A percentile compares a stretch with the other conserved stretches of the same genome.
phyloP scores from a whole-genome alignment of 352 stramenopile genomes.

The Phytophthora sansomeana region DNA sequence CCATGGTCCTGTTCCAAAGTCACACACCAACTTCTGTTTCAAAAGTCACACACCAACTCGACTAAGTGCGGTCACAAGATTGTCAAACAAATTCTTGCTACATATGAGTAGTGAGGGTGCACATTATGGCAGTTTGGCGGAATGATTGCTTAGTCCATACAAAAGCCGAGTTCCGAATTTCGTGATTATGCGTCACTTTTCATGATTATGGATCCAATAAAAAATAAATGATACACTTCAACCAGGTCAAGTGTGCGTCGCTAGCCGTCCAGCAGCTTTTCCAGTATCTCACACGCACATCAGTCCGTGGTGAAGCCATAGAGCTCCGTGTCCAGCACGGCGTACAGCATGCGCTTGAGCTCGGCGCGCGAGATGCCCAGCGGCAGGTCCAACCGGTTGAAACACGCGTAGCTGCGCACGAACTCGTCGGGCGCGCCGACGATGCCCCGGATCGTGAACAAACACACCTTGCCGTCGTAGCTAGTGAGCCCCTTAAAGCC shows the following conservation, averaged over 20 bases:
- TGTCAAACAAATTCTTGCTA: too few species aligned
- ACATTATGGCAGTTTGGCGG: constrained; percentile 7
- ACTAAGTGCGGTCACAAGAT: too few species aligned
- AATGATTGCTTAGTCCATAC: constrained; percentile 23
- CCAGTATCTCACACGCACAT: constrained; percentile 11
- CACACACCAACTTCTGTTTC: too few species aligned
- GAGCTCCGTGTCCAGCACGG: constrained; percentile 63
- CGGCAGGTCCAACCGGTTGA: constrained; percentile 94
- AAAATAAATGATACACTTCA: constrained; percentile 33
- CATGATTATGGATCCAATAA: constrained; percentile 30
- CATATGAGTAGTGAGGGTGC: not conserved
- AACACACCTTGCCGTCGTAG: constrained; percentile 79
- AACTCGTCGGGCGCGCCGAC: constrained; percentile 47
- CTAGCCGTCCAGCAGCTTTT: not conserved
- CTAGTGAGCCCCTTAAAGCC: constrained; percentile 80
- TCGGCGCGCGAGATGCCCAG: constrained; percentile 91
- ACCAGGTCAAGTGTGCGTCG: constrained; percentile 16
- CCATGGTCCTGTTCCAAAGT: too few species aligned
- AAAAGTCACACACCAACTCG: too few species aligned
- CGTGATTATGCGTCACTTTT: not conserved
- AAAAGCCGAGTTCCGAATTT: constrained; percentile 3
- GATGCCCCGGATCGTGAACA: constrained; percentile 77
- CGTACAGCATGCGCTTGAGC: constrained; percentile 67
- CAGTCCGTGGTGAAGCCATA: constrained; percentile 76
- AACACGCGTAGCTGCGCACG: constrained; percentile 78